Evolutionary conservation across 202 grass and related monocot genomes (phyloP), one percentile per base, ranked within the genome.

Genomic region (Schoenoplectus tabernaemontani): DNA sequence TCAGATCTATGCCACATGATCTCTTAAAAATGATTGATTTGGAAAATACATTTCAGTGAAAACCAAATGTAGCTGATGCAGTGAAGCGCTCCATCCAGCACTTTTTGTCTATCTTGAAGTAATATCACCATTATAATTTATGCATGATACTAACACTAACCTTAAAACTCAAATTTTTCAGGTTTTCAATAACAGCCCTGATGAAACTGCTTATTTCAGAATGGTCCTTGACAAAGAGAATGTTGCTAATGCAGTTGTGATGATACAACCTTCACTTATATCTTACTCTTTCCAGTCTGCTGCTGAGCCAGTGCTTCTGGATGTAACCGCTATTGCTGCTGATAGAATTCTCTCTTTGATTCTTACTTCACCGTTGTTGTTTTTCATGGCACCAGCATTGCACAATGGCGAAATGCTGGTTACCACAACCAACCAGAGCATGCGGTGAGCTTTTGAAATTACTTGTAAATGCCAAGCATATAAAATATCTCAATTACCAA

Each of bases 191-290:
- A 98, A 98, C 43, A 98, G 95, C 77, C 91, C 95, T 0, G 91
- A 98, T 89, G 95, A 98, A 89, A 98, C 95, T 81, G 96, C 96
- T 65, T 98, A 98, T 86, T 95, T 92, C 82, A 95, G 96, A 84
- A 95, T 98, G 89, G 92, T 95, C 81, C 83, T 98, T 24, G 82
- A 95, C 50, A 89, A 89, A 74, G 91, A 98, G 77, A 89, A 83
- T 79, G 89, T 98, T 48, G 71, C 83, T 17, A 98, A 95, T 89
- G 81, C 91, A 82, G 86, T 95, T 83, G 89, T 93, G 66, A 98
- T 98, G 91, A 91, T 98, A 83, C 96, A 98, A 76, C 96, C 91
- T 84, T 95, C 96, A 75, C 89, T 98, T 81, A 84, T 98, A 87
- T 95, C 91, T 47, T 98, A 95, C 82, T 90, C 91, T 7, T 95